A percentile compares a stretch with the other conserved stretches of the same genome.
Conservation (phyloP, 768 basidiomycete species). For the Suillus occidentalis region DNA sequence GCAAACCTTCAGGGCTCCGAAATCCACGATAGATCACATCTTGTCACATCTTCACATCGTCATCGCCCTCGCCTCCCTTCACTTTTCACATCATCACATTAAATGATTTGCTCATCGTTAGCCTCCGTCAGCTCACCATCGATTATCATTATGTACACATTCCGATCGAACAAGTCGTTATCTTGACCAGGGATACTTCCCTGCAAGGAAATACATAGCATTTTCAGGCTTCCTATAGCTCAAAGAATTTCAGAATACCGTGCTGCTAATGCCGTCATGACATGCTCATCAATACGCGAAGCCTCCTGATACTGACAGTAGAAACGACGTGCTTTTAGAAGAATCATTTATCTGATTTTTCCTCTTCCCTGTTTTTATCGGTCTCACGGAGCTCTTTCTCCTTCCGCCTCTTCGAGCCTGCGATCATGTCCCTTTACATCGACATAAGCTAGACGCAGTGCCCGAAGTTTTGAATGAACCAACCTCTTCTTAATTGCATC, state of each 20-base stretch:
- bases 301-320: neutral
- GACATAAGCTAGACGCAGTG: constrained; percentile 5
- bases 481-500: constrained; percentile 77
- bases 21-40: neutral
- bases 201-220: neutral
- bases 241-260: neutral
- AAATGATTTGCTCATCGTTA: neutral
- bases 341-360: neutral
- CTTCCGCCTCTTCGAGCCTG: constrained; percentile 69
- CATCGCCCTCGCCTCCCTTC: neutral
- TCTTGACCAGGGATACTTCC: constrained; percentile 1
- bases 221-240: neutral
- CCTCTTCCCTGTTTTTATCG: neutral
- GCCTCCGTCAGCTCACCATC: neutral
- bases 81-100: constrained; percentile 5
- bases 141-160: neutral
- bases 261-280: neutral
- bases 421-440: constrained; percentile 71
- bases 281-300: neutral
- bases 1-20: constrained; percentile 4
- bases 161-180: constrained; percentile 1
- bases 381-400: constrained; percentile 28
- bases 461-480: constrained; percentile 13
- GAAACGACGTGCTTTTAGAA: neutral
- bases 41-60: constrained; percentile 3